Percentiles rank a stretch among this genome's conserved stretches.
Evolutionary conservation across 2,329 filamentous ascomycete genomes (phyloP).

Genomic region (Diaporthe sp.): DNA sequence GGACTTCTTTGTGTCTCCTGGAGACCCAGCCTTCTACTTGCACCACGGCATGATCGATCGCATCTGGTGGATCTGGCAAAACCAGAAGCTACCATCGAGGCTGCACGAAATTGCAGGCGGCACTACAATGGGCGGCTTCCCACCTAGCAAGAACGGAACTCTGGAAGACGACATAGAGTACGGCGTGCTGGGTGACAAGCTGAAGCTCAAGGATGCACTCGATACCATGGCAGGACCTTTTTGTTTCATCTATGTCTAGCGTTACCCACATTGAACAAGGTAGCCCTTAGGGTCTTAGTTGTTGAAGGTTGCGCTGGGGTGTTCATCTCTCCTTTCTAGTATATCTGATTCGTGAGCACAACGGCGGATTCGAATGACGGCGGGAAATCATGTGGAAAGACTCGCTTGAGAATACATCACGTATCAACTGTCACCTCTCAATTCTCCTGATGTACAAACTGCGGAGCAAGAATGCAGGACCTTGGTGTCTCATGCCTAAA

Average conservation of each 20-base stretch:
- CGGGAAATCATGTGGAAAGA: not conserved
- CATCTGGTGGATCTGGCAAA: constrained; percentile 55
- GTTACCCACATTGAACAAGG: not conserved
- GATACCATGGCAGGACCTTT: constrained; percentile 17
- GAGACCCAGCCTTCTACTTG: constrained; percentile 53
- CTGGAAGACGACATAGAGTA: constrained; percentile 7
- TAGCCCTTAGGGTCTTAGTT: not conserved
- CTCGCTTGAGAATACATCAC: not conserved
- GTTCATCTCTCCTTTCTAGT: not conserved
- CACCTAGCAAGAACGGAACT: not conserved
- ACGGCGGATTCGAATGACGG: not conserved
- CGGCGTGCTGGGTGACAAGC: constrained; percentile 2
- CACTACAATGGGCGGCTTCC: constrained; percentile 16
- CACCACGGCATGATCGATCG: constrained; percentile 52
- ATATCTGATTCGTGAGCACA: not conserved
- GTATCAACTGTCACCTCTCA: not conserved
- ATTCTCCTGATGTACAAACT: no score
- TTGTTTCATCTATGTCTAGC: constrained; percentile 16
- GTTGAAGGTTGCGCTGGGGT: no score
- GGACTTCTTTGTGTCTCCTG: constrained; percentile 51
- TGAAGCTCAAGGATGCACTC: constrained; percentile 3
- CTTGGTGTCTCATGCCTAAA: no score
- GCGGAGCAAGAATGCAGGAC: no score
- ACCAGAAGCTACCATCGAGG: constrained; percentile 13
- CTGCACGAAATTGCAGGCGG: constrained; percentile 14